phyloP scores from a whole-genome alignment of 305 asterid genomes.

The Fraxinus baroniana region DNA sequence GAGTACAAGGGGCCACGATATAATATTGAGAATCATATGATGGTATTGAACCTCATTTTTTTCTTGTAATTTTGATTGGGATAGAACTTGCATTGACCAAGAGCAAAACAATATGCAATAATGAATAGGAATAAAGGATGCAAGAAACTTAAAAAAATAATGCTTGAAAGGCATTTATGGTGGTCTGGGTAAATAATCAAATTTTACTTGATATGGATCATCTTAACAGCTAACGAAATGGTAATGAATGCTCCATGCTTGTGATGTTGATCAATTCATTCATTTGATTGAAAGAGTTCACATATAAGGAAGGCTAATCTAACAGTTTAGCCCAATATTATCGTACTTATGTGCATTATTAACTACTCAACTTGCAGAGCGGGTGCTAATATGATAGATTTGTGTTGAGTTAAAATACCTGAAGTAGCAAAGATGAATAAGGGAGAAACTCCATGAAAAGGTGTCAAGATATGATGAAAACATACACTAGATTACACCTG shows the following conservation, averaged over 20 bases:
- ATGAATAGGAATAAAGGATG: background rate
- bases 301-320: too few species aligned
- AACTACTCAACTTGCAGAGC: too few species aligned
- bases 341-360: too few species aligned
- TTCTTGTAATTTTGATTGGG: background rate
- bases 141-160: background rate
- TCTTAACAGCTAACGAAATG: background rate
- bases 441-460: too few species aligned
- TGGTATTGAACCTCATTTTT: constrained; percentile 12
- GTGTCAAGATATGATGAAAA: too few species aligned
- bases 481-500: too few species aligned
- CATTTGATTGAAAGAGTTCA: background rate
- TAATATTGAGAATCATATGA: constrained; percentile 46
- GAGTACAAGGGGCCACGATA: constrained; percentile 42
- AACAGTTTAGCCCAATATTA: too few species aligned
- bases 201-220: background rate
- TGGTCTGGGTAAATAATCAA: background rate
- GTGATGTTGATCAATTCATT: background rate
- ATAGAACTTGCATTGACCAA: background rate
- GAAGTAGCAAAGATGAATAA: too few species aligned
- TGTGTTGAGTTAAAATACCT: too few species aligned
- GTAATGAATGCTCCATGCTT: background rate
- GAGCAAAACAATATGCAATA: background rate
- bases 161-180: background rate
- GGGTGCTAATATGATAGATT: too few species aligned